Evolutionary conservation across 495 filamentous ascomycete species (phyloP), one percentile per base, ranked within the genome.

Genomic region (Aspergillus funiculosus): DNA sequence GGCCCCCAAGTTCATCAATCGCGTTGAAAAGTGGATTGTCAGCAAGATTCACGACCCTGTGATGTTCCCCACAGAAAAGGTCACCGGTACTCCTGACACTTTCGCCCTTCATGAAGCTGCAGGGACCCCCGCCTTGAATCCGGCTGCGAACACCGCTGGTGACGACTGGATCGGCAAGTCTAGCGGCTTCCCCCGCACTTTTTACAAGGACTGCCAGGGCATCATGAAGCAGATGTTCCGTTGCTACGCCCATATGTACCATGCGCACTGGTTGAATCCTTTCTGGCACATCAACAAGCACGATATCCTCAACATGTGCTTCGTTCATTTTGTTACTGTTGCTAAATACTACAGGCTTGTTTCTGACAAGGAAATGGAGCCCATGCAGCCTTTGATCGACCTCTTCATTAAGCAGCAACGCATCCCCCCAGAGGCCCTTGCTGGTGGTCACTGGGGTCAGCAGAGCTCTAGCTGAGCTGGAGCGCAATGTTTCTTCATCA

Each of bases 161-260:
- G 74, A 73, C 27, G 79, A 86, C 36, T 96, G 87, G 87, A 69
- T 94, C 42, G 90, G 90, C 50, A 91, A 90, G 67, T 76, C 80
- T 26, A 87, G 83, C 51, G 88, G 89, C 14, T 96, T 96, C 64
- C 90, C 89, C 10, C 80, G 83, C 55, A 82, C 82, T 18, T 94
- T 94, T 62, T 78, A 89, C 56, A 77, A 83, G 52, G 87, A 94
- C 53, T 86, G 86, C 69, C 83, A 87, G 65, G 88, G 82, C 49
- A 91, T 94, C 56, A 94, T 90, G 76, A 82, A 89, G 52, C 90
- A 96, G 68, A 96, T 96, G 85, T 92, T 95, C 76, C 88, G 90
- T 27, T 88, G 90, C 63, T 96, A 96, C 54, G 84, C 88, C 25
- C 90, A 96, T 67, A 74, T 91, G 20, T 91, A 91, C 71, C 87